Evolutionary conservation across 2,329 filamentous ascomycete genomes (phyloP), one percentile per base, ranked within the genome.

Genomic region (Microcyclosporella mali): DNA sequence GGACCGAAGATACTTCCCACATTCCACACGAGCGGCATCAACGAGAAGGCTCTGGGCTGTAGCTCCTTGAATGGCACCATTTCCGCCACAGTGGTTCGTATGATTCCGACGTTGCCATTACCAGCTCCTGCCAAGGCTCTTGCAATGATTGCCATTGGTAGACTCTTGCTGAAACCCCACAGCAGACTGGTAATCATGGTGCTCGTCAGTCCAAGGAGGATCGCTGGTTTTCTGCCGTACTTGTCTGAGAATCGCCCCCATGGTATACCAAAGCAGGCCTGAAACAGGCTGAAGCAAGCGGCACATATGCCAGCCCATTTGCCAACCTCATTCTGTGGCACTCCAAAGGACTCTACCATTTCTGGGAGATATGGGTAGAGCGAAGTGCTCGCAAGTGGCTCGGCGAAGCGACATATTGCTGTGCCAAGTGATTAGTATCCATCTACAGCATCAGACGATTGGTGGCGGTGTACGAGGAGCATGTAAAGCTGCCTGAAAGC

Each of bases 11-110:
- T 87, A 28, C 81, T 85, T 1, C 90, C 90, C 40, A 95, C 70
- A 9, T 82, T 88, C 84, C 88, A 97, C 1, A 84, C 85, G 12
- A 97, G 68, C 3, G 90, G 90, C 89, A 97, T 95, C 34, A 97
- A 73, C 51, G 84, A 88, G 64, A 97, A 97, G 0, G 92, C 92
- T 40, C 81, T 74, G 0, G 90, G 89, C 59, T 95, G 90, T 6
- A 95, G 72, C 59, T 88, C 84, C 62, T 78, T 88, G 63, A 92
- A 81, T 0, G 88, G 85, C 1, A 95, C 88, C 75, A 95, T 81
- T 64, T 95, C 90, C 0, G 90, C 90, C 2, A 95, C 88, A 70
- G 92, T 88, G 11, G 61, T 64, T 52, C 89, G 72, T 50, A 95
- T 83, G 49, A 95, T 95, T 1, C 92, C 70, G 9, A 73, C 70